Evolutionary conservation across 495 filamentous ascomycete species (phyloP).

Genomic region (Podospora pseudopauciseta): DNA sequence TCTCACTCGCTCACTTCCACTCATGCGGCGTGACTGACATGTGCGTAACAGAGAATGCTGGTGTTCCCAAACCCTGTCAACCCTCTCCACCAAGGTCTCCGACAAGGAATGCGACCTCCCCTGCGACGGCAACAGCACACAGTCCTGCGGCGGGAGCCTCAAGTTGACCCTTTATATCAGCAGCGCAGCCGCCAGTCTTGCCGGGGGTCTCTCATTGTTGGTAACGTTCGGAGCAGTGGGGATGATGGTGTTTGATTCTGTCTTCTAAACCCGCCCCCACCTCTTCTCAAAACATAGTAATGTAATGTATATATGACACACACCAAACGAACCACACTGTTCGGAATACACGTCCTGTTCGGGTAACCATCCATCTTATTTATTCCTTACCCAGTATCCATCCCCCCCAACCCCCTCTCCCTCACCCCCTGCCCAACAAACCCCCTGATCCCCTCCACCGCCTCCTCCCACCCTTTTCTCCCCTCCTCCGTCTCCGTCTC

Average conservation of each 20-base stretch:
- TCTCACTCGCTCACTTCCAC: not conserved
- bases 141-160: constrained; percentile 45
- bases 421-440: constrained; percentile 58
- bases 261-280: too few relatives aligned
- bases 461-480: constrained; percentile 41
- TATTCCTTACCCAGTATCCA: constrained; percentile 45
- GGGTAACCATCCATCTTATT: too few relatives aligned
- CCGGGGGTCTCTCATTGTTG: not conserved
- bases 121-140: constrained; percentile 42
- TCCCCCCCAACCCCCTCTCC: constrained; percentile 59
- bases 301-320: too few relatives aligned
- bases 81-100: constrained; percentile 29
- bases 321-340: too few relatives aligned
- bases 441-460: constrained; percentile 52
- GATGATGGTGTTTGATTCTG: too few relatives aligned
- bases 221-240: too few relatives aligned
- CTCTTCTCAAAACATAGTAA: too few relatives aligned
- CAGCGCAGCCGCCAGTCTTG: not conserved
- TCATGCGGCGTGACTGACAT: not conserved
- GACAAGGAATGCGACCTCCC: constrained; percentile 41
- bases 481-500: constrained; percentile 25
- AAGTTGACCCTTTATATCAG: constrained; percentile 32
- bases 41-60: constrained; percentile 45
- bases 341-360: too few relatives aligned
- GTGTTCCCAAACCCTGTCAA: constrained; percentile 40